These are phyloP conservation scores for Colletotrichum lindemuthianum DNA, from an alignment of 2,329 filamentous ascomycete genomes.

Conservation along the genomic window DNA sequence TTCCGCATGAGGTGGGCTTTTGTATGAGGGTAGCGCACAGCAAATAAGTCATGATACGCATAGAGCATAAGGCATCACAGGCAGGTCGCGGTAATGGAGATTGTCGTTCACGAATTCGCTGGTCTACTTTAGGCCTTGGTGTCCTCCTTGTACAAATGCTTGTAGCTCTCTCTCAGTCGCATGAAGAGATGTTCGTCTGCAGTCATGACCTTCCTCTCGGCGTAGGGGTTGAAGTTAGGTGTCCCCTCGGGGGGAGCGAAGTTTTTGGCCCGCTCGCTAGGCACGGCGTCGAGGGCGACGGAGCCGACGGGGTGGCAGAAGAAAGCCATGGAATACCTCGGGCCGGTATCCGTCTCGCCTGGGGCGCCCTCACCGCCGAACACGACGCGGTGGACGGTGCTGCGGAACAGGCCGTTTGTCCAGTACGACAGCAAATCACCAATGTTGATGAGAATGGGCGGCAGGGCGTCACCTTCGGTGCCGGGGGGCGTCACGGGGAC, in stretches of 20 bases:
- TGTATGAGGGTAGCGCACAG: slow-evolving; percentile 7
- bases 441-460: slow-evolving; percentile 86
- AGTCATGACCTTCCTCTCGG: slow-evolving; percentile 66
- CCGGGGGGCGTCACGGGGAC: slow-evolving; percentile 74
- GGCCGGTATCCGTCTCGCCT: slow-evolving; percentile 59
- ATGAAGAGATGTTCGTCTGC: slow-evolving; percentile 72
- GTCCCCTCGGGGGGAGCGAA: slow-evolving; percentile 47
- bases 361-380: slow-evolving; percentile 56
- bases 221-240: slow-evolving; percentile 56
- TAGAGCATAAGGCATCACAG: background rate
- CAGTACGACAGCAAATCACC: slow-evolving; percentile 80
- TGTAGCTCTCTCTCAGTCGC: slow-evolving; percentile 68
- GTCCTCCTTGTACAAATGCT: slow-evolving; percentile 61
- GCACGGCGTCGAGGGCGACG: slow-evolving; percentile 65
- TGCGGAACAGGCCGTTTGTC: slow-evolving; percentile 88
- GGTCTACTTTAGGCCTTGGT: slow-evolving; percentile 22
- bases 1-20: slow-evolving; percentile 7
- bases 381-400: slow-evolving; percentile 88
- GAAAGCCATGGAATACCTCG: slow-evolving; percentile 74
- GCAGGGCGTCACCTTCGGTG: slow-evolving; percentile 66
- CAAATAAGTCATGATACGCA: background rate
- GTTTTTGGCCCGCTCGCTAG: slow-evolving; percentile 65
- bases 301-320: slow-evolving; percentile 72
- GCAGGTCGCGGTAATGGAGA: background rate
- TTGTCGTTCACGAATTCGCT: background rate